Evolutionary conservation across 140 eudicot species (phyloP).

Genomic region (Stevia rebaudiana): DNA sequence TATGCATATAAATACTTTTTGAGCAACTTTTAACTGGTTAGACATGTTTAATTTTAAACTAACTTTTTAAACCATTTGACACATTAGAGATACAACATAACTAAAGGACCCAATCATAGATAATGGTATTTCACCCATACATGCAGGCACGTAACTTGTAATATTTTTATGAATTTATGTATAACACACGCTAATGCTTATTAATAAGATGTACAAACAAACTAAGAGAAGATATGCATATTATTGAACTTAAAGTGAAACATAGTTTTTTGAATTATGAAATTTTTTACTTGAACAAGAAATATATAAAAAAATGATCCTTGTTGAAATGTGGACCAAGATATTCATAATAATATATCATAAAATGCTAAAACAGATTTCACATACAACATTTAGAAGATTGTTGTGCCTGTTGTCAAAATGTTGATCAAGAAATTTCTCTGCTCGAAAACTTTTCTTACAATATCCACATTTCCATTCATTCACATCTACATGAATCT

Average conservation of each 20-base stretch:
- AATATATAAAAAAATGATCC: conserved; percentile 23
- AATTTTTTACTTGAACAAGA: neutral
- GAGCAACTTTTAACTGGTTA: neutral
- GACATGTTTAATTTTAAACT: neutral
- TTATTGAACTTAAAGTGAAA: conserved; percentile 6
- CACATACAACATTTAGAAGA: conserved; percentile 82
- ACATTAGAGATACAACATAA: neutral
- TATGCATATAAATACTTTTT: neutral
- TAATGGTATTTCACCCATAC: neutral
- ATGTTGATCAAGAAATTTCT: conserved; percentile 80
- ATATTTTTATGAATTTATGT: neutral
- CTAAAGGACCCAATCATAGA: neutral
- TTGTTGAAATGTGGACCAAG: conserved; percentile 77
- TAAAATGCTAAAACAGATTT: conserved; percentile 16
- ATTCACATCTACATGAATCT: conserved; percentile 68
- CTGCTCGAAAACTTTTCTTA: conserved; percentile 79
- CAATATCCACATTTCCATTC: conserved; percentile 98
- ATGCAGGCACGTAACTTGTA: neutral
- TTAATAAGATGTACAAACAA: neutral
- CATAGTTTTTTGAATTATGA: neutral
- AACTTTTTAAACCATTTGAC: neutral
- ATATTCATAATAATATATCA: conserved; percentile 23
- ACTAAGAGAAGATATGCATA: neutral
- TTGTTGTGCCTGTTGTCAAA: conserved; percentile 84
- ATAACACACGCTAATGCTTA: neutral